Evolutionary conservation across 495 filamentous ascomycete genomes (phyloP).

Genomic region (Pseudevernia furfuracea): DNA sequence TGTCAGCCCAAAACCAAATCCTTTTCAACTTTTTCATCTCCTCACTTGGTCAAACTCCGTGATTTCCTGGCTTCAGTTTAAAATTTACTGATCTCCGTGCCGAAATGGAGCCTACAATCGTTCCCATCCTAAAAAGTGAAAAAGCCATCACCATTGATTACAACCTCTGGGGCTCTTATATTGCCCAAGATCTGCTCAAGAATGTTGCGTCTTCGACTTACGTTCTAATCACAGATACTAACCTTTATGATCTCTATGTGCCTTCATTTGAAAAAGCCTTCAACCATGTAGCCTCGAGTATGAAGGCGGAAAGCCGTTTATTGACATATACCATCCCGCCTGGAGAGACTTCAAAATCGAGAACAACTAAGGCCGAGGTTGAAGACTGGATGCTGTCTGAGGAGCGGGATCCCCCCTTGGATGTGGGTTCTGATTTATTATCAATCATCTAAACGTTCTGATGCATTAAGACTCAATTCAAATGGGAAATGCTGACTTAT

Average conservation of each 20-base stretch:
- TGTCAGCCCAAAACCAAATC: too few species aligned
- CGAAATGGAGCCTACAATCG: conserved; percentile 31
- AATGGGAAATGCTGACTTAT: conserved; percentile 30
- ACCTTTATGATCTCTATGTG: conserved; percentile 74
- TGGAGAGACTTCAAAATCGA: conserved; percentile 86
- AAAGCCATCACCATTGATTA: conserved; percentile 87
- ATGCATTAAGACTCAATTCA: not conserved
- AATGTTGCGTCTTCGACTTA: conserved; percentile 81
- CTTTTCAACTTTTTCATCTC: not conserved
- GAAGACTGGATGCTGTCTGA: conserved; percentile 96
- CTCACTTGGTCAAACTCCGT: not conserved
- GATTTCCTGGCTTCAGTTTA: not conserved
- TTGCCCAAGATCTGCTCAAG: conserved; percentile 72
- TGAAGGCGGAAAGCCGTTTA: conserved; percentile 51
- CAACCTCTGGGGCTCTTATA: conserved; percentile 75
- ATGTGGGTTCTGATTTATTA: not conserved
- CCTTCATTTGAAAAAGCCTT: conserved; percentile 69
- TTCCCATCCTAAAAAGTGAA: conserved; percentile 57
- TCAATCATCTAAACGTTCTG: not conserved
- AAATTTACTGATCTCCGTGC: not conserved
- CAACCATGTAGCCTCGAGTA: conserved; percentile 31
- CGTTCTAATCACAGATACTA: conserved; percentile 92
- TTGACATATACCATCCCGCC: conserved; percentile 82
- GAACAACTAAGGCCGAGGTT: conserved; percentile 86
- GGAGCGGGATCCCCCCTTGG: conserved; percentile 41